Conservation (phyloP, 768 basidiomycete genomes). For the Dioszegia crocea region DNA sequence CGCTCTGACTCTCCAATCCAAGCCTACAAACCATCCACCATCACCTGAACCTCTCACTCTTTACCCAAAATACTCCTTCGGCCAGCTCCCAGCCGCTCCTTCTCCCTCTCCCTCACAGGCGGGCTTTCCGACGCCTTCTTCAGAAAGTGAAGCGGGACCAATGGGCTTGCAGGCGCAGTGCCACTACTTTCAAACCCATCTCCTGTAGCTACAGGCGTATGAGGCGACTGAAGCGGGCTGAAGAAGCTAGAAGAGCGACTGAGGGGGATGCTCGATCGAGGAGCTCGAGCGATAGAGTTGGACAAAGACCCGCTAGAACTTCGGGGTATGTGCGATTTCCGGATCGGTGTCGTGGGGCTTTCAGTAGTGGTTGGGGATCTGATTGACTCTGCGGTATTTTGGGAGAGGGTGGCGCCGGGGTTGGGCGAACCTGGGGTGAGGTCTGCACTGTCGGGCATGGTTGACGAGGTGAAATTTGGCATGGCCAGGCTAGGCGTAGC, state of each 20-base stretch:
- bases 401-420: no score
- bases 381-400: no score
- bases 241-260: not conserved
- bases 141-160: conserved; percentile 79
- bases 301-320: not conserved
- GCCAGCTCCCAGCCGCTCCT: conserved; percentile 17
- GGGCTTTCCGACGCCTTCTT: conserved; percentile 58
- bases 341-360: not conserved
- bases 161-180: conserved; percentile 60
- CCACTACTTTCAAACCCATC: not conserved
- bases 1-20: no score
- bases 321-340: not conserved
- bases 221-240: conserved; percentile 2
- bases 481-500: no score
- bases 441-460: not conserved
- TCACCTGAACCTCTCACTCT: no score
- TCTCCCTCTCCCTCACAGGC: conserved; percentile 32
- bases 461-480: not conserved
- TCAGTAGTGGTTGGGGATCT: no score
- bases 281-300: not conserved
- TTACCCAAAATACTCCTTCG: conserved; percentile 25
- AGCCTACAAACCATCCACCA: no score
- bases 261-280: not conserved
- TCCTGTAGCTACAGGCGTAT: not conserved
- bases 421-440: no score